A percentile compares a stretch with the other conserved stretches of the same genome.
phyloP scores from a whole-genome alignment of 805 yeast species.

The Diddensiella santjacobensis region DNA sequence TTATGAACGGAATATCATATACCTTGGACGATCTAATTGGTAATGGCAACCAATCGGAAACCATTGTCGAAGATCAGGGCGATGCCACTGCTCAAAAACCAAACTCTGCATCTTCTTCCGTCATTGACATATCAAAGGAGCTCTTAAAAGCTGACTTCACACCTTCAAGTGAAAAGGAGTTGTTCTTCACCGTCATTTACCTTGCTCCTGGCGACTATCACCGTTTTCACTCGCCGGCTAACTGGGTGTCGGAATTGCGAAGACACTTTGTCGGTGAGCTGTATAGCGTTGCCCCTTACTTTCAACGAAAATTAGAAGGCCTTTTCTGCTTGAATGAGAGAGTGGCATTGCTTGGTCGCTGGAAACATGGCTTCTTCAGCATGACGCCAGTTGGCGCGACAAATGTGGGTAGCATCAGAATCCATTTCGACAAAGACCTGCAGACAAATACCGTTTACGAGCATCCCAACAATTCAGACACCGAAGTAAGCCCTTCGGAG shows the following conservation, averaged over 20 bases:
- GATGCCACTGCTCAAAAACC: slow-evolving; percentile 25
- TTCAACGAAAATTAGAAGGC: slow-evolving; percentile 81
- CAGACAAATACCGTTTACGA: slow-evolving; percentile 70
- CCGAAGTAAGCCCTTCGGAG: not conserved
- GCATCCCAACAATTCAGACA: slow-evolving; percentile 18
- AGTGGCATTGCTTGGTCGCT: slow-evolving; percentile 89
- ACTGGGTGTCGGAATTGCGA: slow-evolving; percentile 92
- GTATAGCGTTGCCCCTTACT: slow-evolving; percentile 93
- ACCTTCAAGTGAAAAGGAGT: slow-evolving; percentile 45
- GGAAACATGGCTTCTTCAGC: slow-evolving; percentile 95
- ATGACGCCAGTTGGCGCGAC: slow-evolving; percentile 99
- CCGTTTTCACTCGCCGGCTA: slow-evolving; percentile 91
- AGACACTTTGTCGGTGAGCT: slow-evolving; percentile 95
- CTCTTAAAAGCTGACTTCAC: slow-evolving; percentile 25
- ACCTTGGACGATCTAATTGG: slow-evolving; percentile 67
- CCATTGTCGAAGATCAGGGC: slow-evolving; percentile 37
- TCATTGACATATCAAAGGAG: slow-evolving; percentile 35
- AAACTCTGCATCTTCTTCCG: slow-evolving; percentile 33
- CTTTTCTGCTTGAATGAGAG: slow-evolving; percentile 90
- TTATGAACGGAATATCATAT: slow-evolving; percentile 67
- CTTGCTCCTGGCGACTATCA: slow-evolving; percentile 98
- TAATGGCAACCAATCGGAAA: slow-evolving; percentile 44
- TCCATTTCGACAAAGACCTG: slow-evolving; percentile 87
- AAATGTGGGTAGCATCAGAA: slow-evolving; percentile 90
- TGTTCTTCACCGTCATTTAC: slow-evolving; percentile 87